Percentiles rank a stretch among this genome's conserved stretches.
Conservation (phyloP, 2,329 filamentous ascomycete species). For the Alternaria solani region DNA sequence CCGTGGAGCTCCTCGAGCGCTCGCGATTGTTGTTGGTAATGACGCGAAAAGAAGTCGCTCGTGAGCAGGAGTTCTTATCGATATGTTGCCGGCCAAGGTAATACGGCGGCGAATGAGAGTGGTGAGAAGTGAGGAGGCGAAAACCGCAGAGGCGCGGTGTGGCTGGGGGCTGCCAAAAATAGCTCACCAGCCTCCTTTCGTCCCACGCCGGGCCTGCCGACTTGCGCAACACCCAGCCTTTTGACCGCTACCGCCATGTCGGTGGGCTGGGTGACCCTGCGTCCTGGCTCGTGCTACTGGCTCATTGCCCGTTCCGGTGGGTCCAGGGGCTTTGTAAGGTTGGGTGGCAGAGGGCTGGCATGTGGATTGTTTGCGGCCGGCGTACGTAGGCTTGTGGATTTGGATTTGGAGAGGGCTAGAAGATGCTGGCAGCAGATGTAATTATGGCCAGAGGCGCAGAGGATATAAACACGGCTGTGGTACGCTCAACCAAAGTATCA, state of each 20-base stretch:
- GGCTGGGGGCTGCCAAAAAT: conserved; percentile 16
- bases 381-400: conserved; percentile 20
- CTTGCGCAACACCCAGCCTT: conserved; percentile 5
- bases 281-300: conserved; percentile 8
- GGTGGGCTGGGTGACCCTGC: conserved; percentile 6
- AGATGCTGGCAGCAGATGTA: conserved; percentile 1
- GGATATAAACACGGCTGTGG: conserved; percentile 16
- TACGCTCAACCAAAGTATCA: background rate
- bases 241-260: conserved; percentile 7
- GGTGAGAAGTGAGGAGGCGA: conserved; percentile 4
- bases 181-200: conserved; percentile 10
- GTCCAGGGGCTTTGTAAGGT: conserved; percentile 12
- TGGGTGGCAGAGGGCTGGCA: conserved; percentile 19
- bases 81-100: background rate
- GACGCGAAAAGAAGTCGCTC: background rate
- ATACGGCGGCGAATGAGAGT: conserved; percentile 1
- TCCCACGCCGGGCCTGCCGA: conserved; percentile 4
- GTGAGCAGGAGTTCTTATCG: background rate
- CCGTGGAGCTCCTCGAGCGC: background rate
- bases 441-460: background rate
- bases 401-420: conserved; percentile 9
- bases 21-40: background rate
- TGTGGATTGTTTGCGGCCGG: conserved; percentile 16
- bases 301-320: conserved; percentile 6
- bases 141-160: conserved; percentile 12